A percentile compares a stretch with the other conserved stretches of the same genome.
These are phyloP conservation scores for Daldinia childiae DNA, from an alignment of 495 filamentous ascomycete genomes.

Conservation along the genomic window DNA sequence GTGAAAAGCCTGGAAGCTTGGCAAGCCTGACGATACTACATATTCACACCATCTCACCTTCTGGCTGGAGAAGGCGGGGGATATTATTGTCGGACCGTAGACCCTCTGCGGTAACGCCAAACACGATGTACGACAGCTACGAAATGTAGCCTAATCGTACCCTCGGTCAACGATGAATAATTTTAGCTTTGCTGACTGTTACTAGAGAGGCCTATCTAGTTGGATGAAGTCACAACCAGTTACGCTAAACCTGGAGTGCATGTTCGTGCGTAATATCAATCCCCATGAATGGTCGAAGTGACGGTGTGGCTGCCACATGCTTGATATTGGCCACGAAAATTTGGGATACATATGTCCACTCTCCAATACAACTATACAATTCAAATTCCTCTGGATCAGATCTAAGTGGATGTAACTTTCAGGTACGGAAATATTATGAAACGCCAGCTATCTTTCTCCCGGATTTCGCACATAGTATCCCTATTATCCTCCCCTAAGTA, in stretches of 20 bases:
- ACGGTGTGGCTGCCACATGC: slow-evolving; percentile 42
- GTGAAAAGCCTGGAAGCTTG: slow-evolving; percentile 43
- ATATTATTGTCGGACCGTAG: slow-evolving; percentile 45
- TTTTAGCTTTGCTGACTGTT: slow-evolving; percentile 27
- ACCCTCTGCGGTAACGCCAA: slow-evolving; percentile 44
- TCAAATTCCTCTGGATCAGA: slow-evolving; percentile 28
- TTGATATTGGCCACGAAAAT: slow-evolving; percentile 33
- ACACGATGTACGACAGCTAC: slow-evolving; percentile 29
- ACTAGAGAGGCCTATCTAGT: slow-evolving; percentile 21
- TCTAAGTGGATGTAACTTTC: slow-evolving; percentile 38
- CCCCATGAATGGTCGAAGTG: slow-evolving; percentile 11
- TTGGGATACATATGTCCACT: slow-evolving; percentile 25
- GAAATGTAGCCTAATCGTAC: slow-evolving; percentile 13
- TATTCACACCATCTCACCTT: slow-evolving; percentile 42
- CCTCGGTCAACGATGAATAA: slow-evolving; percentile 19
- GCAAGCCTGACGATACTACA: slow-evolving; percentile 45
- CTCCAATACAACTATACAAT: slow-evolving; percentile 23
- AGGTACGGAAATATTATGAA: slow-evolving; percentile 33
- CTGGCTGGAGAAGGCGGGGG: slow-evolving; percentile 38
- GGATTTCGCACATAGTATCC: slow-evolving; percentile 23
- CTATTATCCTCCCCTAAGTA: slow-evolving; percentile 28
- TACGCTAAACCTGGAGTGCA: slow-evolving; percentile 39
- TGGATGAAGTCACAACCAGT: slow-evolving; percentile 41
- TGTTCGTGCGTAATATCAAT: slow-evolving; percentile 22
- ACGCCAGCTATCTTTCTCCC: slow-evolving; percentile 23